Percentiles rank a stretch among this genome's conserved stretches.
Conservation (phyloP, 306 rosid genomes). For the Vicia sativa region DNA sequence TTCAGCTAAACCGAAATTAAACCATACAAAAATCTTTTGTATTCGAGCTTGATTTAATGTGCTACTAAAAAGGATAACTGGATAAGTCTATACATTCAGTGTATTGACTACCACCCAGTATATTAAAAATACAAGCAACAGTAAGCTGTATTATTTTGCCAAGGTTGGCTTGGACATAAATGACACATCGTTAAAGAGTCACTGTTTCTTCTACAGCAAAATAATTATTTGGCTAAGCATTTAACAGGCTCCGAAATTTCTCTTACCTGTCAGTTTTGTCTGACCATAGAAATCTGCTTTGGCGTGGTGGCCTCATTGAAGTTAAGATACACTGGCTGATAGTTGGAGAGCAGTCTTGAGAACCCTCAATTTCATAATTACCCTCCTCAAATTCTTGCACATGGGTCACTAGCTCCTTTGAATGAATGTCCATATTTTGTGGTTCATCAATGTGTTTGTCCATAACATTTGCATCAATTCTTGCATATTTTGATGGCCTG, state of each 20-base stretch:
- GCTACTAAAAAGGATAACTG: constrained; percentile 1
- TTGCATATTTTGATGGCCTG: constrained; percentile 54
- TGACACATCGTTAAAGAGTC: constrained; percentile 29
- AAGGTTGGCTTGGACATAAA: constrained; percentile 34
- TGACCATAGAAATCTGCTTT: constrained; percentile 77
- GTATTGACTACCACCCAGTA: constrained; percentile 9
- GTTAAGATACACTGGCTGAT: constrained; percentile 48
- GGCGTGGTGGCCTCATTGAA: constrained; percentile 59
- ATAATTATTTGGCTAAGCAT: constrained; percentile 18
- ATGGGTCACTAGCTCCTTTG: constrained; percentile 44
- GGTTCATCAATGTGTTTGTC: constrained; percentile 46
- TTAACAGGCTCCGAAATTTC: constrained; percentile 26
- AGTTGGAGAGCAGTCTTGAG: constrained; percentile 51
- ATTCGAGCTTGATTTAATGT: constrained; percentile 12
- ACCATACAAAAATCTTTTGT: not conserved
- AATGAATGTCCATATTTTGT: constrained; percentile 36
- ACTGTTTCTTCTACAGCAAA: constrained; percentile 25
- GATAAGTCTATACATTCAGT: not conserved
- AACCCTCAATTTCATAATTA: constrained; percentile 48
- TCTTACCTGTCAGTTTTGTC: constrained; percentile 89
- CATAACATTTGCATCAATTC: constrained; percentile 49
- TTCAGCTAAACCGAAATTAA: not conserved
- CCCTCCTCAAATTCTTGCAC: constrained; percentile 50
- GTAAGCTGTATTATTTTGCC: constrained; percentile 23
- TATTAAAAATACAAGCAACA: constrained; percentile 25